A percentile compares a stretch with the other conserved stretches of the same genome.
phyloP scores from a whole-genome alignment of 768 basidiomycete genomes.

The Fomitopsis pulvina region DNA sequence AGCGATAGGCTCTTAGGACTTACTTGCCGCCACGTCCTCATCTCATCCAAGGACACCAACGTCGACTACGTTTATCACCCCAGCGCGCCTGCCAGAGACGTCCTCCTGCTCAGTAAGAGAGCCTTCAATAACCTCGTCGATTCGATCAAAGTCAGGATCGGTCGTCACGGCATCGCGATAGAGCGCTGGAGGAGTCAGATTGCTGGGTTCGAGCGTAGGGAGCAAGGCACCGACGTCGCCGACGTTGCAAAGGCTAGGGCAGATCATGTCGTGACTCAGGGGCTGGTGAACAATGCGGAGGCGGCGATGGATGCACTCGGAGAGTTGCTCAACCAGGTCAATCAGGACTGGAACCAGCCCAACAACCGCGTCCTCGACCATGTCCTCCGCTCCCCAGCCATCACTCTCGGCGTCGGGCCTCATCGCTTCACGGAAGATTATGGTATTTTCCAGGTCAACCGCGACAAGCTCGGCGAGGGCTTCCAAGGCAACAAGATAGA shows the following conservation, averaged over 20 bases:
- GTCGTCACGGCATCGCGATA: not conserved
- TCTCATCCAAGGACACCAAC: constrained; percentile 19
- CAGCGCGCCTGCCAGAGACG: constrained; percentile 21
- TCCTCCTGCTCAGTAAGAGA: constrained; percentile 20
- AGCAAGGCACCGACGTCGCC: constrained; percentile 5
- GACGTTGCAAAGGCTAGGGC: constrained; percentile 16
- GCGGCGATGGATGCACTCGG: constrained; percentile 11
- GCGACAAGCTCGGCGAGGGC: constrained; percentile 3
- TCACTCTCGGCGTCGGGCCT: constrained; percentile 4
- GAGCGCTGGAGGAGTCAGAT: constrained; percentile 1
- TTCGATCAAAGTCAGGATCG: constrained; percentile 4
- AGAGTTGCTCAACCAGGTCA: constrained; percentile 6
- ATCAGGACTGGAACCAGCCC: constrained; percentile 11
- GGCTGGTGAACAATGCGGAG: constrained; percentile 2
- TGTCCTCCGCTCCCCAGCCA: constrained; percentile 13
- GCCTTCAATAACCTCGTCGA: constrained; percentile 6
- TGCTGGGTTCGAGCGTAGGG: constrained; percentile 17
- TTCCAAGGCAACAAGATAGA: constrained; percentile 13
- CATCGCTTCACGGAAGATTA: constrained; percentile 13
- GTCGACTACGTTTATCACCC: no score
- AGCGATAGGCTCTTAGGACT: constrained; percentile 22
- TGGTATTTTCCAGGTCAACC: constrained; percentile 11
- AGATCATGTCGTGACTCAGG: constrained; percentile 3
- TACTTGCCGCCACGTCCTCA: constrained; percentile 25
- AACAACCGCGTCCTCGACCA: constrained; percentile 14